Evolutionary conservation across 2,329 filamentous ascomycete species (phyloP).

Genomic region (Aspergillus sp.): DNA sequence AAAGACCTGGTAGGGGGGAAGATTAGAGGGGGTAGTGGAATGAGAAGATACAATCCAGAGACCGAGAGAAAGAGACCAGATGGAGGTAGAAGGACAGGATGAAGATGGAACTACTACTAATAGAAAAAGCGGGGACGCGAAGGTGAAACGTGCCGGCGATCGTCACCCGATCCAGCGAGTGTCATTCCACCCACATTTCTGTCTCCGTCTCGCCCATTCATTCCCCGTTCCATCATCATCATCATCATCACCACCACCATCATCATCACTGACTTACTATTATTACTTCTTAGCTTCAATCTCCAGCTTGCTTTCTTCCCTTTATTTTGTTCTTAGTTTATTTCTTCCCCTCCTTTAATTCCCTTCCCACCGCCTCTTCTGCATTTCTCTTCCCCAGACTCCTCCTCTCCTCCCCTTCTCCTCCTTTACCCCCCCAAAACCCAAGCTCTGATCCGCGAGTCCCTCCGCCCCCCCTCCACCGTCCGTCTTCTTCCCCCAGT

Average conservation of each 20-base stretch:
- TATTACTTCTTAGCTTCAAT: neutral
- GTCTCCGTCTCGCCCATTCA: neutral
- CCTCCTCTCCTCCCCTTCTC: neutral
- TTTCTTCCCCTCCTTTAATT: neutral
- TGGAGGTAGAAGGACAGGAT: neutral
- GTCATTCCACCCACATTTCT: constrained; percentile 9
- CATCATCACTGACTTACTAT: neutral
- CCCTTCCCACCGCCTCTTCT: neutral
- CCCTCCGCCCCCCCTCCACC: constrained; percentile 3
- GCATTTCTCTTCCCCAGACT: neutral
- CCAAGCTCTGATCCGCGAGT: neutral
- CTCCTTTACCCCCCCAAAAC: neutral
- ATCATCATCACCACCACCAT: neutral
- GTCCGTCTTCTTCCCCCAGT: neutral
- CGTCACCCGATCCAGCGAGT: constrained; percentile 13
- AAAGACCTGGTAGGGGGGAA: neutral
- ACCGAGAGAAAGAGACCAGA: neutral
- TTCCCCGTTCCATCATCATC: no score
- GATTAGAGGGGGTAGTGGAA: neutral
- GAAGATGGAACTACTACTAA: neutral
- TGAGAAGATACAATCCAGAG: neutral
- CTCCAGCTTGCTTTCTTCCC: no score
- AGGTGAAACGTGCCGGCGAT: constrained; percentile 16
- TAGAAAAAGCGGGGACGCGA: constrained; percentile 2
- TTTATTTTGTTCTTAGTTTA: neutral